Percentiles rank a stretch among this genome's conserved stretches.
Evolutionary conservation across 768 basidiomycete genomes (phyloP).

Genomic region (Podaxis sp.): DNA sequence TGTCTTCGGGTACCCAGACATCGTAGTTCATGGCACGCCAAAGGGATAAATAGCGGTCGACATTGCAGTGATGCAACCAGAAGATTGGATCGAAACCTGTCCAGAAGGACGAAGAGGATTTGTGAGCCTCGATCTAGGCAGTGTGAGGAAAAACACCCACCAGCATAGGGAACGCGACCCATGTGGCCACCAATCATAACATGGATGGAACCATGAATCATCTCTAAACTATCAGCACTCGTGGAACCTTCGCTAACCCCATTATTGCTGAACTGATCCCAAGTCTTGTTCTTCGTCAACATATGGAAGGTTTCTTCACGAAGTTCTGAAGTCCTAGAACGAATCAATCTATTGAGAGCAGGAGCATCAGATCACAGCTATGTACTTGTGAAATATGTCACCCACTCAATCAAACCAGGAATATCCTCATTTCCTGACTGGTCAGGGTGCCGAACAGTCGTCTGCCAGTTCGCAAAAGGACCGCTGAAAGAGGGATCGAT

Average conservation of each 20-base stretch:
- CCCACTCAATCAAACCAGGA: conserved; percentile 24
- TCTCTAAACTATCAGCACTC: conserved; percentile 45
- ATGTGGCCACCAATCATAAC: conserved; percentile 42
- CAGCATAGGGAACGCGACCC: conserved; percentile 37
- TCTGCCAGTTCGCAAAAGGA: conserved; percentile 23
- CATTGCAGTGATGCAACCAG: conserved; percentile 52
- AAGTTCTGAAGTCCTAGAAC: conserved; percentile 23
- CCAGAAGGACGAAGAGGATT: too few relatives aligned
- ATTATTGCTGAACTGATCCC: conserved; percentile 49
- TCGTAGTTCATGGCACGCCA: conserved; percentile 46
- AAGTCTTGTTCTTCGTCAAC: conserved; percentile 34
- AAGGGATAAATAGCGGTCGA: conserved; percentile 50
- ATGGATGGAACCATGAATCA: conserved; percentile 49
- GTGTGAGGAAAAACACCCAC: conserved; percentile 20
- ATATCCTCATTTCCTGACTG: conserved; percentile 25
- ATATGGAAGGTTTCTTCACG: conserved; percentile 35
- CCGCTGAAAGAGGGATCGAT: conserved; percentile 27
- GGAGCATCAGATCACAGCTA: too few relatives aligned
- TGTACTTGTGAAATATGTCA: not conserved
- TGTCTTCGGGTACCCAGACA: conserved; percentile 34
- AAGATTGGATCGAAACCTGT: conserved; percentile 53
- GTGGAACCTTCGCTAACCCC: conserved; percentile 30
- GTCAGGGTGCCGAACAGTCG: conserved; percentile 30
- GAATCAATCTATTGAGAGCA: conserved; percentile 9
- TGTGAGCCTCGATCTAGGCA: too few relatives aligned